Conservation (phyloP, 2,329 filamentous ascomycete genomes). For the Corniculantispora saksenae region DNA sequence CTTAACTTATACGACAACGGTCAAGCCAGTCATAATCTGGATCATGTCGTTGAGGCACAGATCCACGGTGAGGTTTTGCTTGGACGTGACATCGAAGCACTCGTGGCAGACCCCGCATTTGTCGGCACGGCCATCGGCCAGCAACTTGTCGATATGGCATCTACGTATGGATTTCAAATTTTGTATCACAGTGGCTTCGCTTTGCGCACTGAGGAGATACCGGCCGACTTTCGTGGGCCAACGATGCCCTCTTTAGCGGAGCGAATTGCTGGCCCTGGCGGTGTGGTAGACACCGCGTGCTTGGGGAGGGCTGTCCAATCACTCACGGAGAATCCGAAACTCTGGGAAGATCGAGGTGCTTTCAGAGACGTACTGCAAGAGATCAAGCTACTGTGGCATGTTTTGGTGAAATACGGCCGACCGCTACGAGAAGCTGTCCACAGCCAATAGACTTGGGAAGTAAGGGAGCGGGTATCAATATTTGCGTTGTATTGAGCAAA, state of each 20-base stretch:
- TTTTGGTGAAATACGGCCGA: conserved; percentile 20
- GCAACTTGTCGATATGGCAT: conserved; percentile 16
- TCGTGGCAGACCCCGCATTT: conserved; percentile 25
- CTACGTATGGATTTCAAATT: conserved; percentile 22
- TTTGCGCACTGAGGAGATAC: conserved; percentile 12
- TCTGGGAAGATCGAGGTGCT: conserved; percentile 14
- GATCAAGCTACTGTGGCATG: conserved; percentile 22
- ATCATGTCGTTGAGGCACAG: conserved; percentile 26
- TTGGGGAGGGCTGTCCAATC: conserved; percentile 4
- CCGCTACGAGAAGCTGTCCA: not conserved
- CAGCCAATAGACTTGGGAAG: not conserved
- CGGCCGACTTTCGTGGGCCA: conserved; percentile 24
- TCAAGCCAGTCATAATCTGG: conserved; percentile 22
- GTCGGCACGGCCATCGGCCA: conserved; percentile 14
- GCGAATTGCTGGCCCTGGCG: conserved; percentile 8
- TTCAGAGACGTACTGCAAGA: conserved; percentile 20
- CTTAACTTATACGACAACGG: not conserved
- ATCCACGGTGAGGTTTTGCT: conserved; percentile 24
- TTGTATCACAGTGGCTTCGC: conserved; percentile 20
- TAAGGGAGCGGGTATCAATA: too few relatives aligned
- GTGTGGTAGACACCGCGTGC: conserved; percentile 14
- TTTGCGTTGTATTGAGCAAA: too few relatives aligned
- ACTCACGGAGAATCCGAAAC: not conserved
- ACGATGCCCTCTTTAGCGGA: conserved; percentile 23
- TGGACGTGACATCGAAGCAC: conserved; percentile 23